Conservation (phyloP, 2,329 filamentous ascomycete genomes). For the Aspergillus alliaceus region DNA sequence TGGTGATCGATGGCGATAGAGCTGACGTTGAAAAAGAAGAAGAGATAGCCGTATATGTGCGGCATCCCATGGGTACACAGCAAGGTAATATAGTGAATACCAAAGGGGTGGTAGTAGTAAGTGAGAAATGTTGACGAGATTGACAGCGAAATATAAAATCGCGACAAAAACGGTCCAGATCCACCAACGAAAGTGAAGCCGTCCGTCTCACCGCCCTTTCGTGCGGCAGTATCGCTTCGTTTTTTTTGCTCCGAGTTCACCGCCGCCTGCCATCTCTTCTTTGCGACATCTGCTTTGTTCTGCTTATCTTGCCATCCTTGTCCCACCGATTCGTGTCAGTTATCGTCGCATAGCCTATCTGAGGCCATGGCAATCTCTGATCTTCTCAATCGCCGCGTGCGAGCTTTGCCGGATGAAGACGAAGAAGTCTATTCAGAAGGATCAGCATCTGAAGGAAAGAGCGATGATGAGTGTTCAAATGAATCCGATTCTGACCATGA, state of each 20-base stretch:
- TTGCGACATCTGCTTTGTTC: neutral
- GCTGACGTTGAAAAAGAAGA: neutral
- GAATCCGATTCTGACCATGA: constrained; percentile 15
- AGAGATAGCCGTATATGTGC: neutral
- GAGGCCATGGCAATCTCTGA: constrained; percentile 37
- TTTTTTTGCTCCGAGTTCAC: constrained; percentile 15
- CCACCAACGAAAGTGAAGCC: neutral
- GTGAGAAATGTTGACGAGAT: neutral
- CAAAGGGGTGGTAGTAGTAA: neutral
- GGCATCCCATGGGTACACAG: constrained; percentile 5
- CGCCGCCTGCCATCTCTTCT: constrained; percentile 1
- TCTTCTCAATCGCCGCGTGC: constrained; percentile 44
- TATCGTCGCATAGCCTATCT: neutral
- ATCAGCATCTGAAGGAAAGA: constrained; percentile 23
- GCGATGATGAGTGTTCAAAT: constrained; percentile 16
- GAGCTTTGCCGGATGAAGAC: constrained; percentile 41
- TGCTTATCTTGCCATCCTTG: no score
- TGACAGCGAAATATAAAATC: constrained; percentile 3
- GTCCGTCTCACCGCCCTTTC: constrained; percentile 20
- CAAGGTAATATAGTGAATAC: neutral
- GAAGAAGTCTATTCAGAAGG: constrained; percentile 39
- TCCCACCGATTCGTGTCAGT: neutral
- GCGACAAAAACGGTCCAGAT: constrained; percentile 2
- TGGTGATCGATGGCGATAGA: neutral
- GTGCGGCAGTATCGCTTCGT: constrained; percentile 27